These are phyloP conservation scores for Sphaerulina populicola DNA, from an alignment of 2,329 filamentous ascomycete genomes.

Conservation along the genomic window DNA sequence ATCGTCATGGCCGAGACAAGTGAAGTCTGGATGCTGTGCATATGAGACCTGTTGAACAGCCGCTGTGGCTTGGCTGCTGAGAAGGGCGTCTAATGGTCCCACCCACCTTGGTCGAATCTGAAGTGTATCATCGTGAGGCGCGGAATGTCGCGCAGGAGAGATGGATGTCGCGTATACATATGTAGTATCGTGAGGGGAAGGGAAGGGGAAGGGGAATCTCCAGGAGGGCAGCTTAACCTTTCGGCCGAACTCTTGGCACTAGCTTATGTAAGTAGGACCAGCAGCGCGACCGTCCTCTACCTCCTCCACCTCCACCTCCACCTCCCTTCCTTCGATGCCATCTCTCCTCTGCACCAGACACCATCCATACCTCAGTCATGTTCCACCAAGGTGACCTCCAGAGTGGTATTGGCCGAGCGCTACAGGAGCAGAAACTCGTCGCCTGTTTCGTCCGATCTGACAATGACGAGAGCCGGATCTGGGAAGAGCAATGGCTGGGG, in stretches of 20 bases:
- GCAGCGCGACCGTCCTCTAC: too few relatives aligned
- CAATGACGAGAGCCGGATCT: constrained; percentile 52
- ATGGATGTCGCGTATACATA: too few relatives aligned
- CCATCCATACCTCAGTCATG: constrained; percentile 44
- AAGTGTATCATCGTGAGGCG: too few relatives aligned
- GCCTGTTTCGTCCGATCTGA: constrained; percentile 73
- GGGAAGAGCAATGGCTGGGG: constrained; percentile 31
- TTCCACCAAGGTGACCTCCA: constrained; percentile 76
- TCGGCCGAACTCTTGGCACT: too few relatives aligned
- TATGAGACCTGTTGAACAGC: neutral
- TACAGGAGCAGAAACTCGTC: constrained; percentile 68
- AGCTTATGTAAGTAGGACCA: too few relatives aligned
- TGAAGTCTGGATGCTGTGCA: neutral
- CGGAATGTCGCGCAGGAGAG: too few relatives aligned
- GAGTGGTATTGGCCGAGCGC: constrained; percentile 67
- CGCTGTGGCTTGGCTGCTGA: neutral
- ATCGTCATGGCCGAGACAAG: neutral
- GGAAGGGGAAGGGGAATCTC: too few relatives aligned
- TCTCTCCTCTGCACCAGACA: neutral
- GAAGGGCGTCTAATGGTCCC: neutral
- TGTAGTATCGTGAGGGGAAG: too few relatives aligned
- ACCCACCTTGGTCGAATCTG: too few relatives aligned
- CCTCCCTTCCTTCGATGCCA: neutral
- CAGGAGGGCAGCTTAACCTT: too few relatives aligned
- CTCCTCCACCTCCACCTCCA: neutral